Evolutionary conservation across 139 green algal genomes (phyloP).

Genomic region (Eudorina sp.): DNA sequence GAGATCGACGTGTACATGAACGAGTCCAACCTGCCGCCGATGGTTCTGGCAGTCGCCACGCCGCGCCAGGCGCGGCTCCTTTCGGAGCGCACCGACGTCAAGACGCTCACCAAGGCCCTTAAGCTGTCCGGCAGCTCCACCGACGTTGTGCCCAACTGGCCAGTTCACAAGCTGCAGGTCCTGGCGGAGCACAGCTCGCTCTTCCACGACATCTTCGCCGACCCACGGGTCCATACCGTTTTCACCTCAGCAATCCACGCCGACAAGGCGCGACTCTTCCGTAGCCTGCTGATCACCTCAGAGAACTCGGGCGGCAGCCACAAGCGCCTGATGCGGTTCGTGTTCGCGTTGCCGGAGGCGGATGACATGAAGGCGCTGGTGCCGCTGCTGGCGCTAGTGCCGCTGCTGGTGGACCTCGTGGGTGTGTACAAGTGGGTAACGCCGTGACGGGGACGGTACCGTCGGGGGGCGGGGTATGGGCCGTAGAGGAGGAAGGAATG

Average conservation of each 20-base stretch:
- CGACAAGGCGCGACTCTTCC: slow-evolving; percentile 22
- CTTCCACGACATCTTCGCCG: slow-evolving; percentile 23
- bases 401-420: slow-evolving; percentile 48
- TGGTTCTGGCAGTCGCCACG: slow-evolving; percentile 48
- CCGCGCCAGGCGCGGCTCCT: slow-evolving; percentile 33
- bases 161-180: background rate
- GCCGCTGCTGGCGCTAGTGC: slow-evolving; percentile 48
- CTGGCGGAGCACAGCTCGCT: slow-evolving; percentile 37
- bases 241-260: background rate
- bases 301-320: slow-evolving; percentile 28
- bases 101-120: slow-evolving; percentile 12
- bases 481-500: too few relatives aligned
- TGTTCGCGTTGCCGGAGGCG: slow-evolving; percentile 45
- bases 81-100: slow-evolving; percentile 25
- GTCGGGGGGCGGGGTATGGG: too few relatives aligned
- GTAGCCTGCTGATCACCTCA: slow-evolving; percentile 42
- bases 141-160: background rate
- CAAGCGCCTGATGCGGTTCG: slow-evolving; percentile 53
- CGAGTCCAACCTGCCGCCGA: slow-evolving; percentile 47
- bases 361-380: slow-evolving; percentile 43
- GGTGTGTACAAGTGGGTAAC: slow-evolving; percentile 38
- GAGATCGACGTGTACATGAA: slow-evolving; percentile 55
- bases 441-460: too few relatives aligned
- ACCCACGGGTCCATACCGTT: background rate
- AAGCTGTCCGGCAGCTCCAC: background rate